Evolutionary conservation across 192 early-diverging fungal genomes (phyloP).

Genomic region (Chytriomyces sp.): DNA sequence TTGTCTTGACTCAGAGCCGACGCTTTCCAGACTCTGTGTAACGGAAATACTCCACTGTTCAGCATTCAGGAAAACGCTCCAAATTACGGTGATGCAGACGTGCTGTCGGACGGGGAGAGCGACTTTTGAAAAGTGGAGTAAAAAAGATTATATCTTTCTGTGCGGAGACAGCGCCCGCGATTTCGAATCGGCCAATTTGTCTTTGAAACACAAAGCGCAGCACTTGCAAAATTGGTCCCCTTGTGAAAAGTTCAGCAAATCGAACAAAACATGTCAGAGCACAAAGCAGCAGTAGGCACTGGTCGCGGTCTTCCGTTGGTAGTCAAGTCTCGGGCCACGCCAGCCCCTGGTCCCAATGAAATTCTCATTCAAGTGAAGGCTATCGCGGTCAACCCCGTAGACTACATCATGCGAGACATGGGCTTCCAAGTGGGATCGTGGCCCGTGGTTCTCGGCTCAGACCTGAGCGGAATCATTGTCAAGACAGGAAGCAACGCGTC

Average conservation of each 20-base stretch:
- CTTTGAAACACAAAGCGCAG: too few species aligned
- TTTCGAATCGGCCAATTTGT: too few species aligned
- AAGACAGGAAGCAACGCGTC: constrained; percentile 1
- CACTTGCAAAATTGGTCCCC: too few species aligned
- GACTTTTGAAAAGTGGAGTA: not conserved
- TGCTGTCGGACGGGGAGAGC: constrained; percentile 43
- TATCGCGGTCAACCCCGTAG: constrained; percentile 16
- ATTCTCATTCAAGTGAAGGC: constrained; percentile 25
- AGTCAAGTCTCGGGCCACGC: constrained; percentile 3
- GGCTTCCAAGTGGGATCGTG: constrained; percentile 6
- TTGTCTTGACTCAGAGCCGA: not conserved
- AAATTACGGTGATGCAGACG: constrained; percentile 62
- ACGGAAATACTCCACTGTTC: constrained; percentile 57
- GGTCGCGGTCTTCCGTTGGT: not conserved
- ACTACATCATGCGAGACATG: constrained; percentile 10
- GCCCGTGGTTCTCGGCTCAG: constrained; percentile 22
- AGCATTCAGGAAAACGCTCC: constrained; percentile 68
- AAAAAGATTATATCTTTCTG: too few species aligned
- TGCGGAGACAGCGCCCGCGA: too few species aligned
- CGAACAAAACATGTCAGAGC: not conserved
- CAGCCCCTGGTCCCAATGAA: constrained; percentile 16
- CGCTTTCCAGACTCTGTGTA: constrained; percentile 38
- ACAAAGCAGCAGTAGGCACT: not conserved
- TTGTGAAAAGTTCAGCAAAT: not conserved
- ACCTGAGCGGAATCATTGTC: constrained; percentile 16